A percentile compares a stretch with the other conserved stretches of the same genome.
phyloP scores from a whole-genome alignment of 1,139 yeast genomes.

The Lodderomyces orthopsilosis region DNA sequence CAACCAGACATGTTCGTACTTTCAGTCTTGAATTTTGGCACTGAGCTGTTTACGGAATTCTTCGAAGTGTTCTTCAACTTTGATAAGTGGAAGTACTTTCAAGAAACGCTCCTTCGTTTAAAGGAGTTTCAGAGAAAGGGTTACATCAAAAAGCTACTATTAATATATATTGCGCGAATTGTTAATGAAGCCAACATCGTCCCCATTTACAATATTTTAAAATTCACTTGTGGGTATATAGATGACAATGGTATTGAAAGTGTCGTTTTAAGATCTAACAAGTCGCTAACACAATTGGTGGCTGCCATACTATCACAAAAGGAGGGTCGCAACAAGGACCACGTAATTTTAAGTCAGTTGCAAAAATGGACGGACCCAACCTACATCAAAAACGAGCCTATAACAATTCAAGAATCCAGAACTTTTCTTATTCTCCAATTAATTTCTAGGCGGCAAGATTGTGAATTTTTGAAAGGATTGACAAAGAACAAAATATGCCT shows the following conservation, averaged over 20 bases:
- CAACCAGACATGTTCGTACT: slow-evolving; percentile 19
- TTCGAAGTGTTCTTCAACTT: slow-evolving; percentile 25
- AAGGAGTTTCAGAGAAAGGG: slow-evolving; percentile 27
- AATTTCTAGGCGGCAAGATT: slow-evolving; percentile 16
- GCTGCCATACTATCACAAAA: slow-evolving; percentile 11
- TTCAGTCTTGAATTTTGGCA: slow-evolving; percentile 26
- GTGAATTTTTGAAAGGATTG: slow-evolving; percentile 18
- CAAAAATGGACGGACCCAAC: slow-evolving; percentile 31
- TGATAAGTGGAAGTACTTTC: slow-evolving; percentile 21
- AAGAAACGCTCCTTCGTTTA: slow-evolving; percentile 19
- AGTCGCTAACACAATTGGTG: slow-evolving; percentile 8
- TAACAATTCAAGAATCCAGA: slow-evolving; percentile 31
- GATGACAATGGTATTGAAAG: slow-evolving; percentile 16
- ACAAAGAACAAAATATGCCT: slow-evolving; percentile 31
- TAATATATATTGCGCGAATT: slow-evolving; percentile 4
- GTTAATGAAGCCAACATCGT: slow-evolving; percentile 7
- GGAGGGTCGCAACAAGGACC: slow-evolving; percentile 8
- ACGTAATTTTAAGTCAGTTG: slow-evolving; percentile 16
- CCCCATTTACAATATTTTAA: slow-evolving; percentile 11
- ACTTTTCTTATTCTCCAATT: slow-evolving; percentile 34
- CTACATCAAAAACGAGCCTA: slow-evolving; percentile 31
- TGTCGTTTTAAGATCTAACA: slow-evolving; percentile 9
- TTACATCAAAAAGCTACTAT: slow-evolving; percentile 14
- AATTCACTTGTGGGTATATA: slow-evolving; percentile 16
- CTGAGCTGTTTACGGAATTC: slow-evolving; percentile 17